Evolutionary conservation across 805 yeast species (phyloP), one percentile per base, ranked within the genome.

Genomic region (Sugiyamaella valdiviana): DNA sequence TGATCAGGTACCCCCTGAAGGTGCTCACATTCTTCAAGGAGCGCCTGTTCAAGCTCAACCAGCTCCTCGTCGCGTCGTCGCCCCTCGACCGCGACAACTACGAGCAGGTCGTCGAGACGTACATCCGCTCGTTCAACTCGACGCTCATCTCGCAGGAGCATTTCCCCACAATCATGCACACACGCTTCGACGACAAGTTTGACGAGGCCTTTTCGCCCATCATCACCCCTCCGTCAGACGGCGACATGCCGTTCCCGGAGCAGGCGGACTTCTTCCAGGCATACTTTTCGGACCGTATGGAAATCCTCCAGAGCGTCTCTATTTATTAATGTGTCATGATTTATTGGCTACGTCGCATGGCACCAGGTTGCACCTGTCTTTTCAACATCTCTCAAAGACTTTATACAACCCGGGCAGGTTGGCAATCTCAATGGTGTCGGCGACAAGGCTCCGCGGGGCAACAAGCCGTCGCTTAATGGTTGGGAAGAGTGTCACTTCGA

Each of bases 381-480:
- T 12, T 39, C 26, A 66, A 43, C 99, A 93, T 62, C 99, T 74
- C 68, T 93, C 99, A 70, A 93, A 93, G 3, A 95, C 95, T 58
- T 75, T 78, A 65, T 93, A 93, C 49, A 93, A 69, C 0, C 95
- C 95, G 1, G 98, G 98, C 24, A 93, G 65, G 61, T 83, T 89
- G 0, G 99, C 97, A 36, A 93, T 79, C 63, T 91, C 96, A 4
- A 86, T 76, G 3, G 89, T 79, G 48, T 79, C 82, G 12, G 70
- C 60, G 3, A 65, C 55, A 35, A 88, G 57, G 2, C 59, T 60
- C 12, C 69, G 69, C 0, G 95, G 77, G 0, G 90, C 95, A 12
- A 88, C 61, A 22, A 88, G 76, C 41, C 80, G 67, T 51, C 71
- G 71, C 54, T 82, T 81, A 5, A 87, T 61, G 19, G 76, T 65